Conservation (phyloP, 2,329 filamentous ascomycete genomes). For the Penicillium paneum region DNA sequence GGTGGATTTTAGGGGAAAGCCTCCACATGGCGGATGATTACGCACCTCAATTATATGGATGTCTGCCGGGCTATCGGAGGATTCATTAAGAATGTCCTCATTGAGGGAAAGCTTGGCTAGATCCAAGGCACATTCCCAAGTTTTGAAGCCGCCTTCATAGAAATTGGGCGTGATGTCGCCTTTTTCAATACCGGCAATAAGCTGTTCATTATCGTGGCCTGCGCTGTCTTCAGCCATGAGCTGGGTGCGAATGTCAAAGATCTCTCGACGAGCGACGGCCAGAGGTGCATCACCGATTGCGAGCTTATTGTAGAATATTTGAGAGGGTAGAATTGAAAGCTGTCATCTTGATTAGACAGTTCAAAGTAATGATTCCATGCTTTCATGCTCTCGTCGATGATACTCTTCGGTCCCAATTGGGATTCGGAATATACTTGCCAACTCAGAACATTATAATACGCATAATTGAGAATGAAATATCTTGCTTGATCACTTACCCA, state of each 20-base stretch:
- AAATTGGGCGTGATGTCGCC: slow-evolving; percentile 59
- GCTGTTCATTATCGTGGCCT: slow-evolving; percentile 42
- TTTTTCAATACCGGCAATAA: slow-evolving; percentile 50
- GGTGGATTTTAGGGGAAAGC: not conserved
- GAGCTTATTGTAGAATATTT: slow-evolving; percentile 57
- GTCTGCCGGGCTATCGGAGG: slow-evolving; percentile 11
- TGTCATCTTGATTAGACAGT: slow-evolving; percentile 28
- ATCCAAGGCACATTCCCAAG: slow-evolving; percentile 64
- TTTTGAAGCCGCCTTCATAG: slow-evolving; percentile 68
- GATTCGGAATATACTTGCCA: not conserved
- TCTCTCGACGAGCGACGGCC: slow-evolving; percentile 54
- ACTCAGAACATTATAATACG: not conserved
- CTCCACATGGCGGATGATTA: not conserved
- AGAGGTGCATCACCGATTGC: slow-evolving; percentile 36
- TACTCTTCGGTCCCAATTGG: not conserved
- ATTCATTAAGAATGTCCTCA: slow-evolving; percentile 16
- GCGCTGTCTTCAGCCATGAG: slow-evolving; percentile 57
- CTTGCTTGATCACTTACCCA: slow-evolving; percentile 42
- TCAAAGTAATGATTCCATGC: not conserved
- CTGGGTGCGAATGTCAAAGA: slow-evolving; percentile 63
- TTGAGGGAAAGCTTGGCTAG: slow-evolving; percentile 45
- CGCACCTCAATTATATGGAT: slow-evolving; percentile 45
- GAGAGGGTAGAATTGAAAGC: slow-evolving; percentile 56
- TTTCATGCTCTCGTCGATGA: not conserved
- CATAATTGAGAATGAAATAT: not conserved